Evolutionary conservation across 176 grass and related monocot species (phyloP), one percentile per base, ranked within the genome.

Genomic region (Musa itinerans): DNA sequence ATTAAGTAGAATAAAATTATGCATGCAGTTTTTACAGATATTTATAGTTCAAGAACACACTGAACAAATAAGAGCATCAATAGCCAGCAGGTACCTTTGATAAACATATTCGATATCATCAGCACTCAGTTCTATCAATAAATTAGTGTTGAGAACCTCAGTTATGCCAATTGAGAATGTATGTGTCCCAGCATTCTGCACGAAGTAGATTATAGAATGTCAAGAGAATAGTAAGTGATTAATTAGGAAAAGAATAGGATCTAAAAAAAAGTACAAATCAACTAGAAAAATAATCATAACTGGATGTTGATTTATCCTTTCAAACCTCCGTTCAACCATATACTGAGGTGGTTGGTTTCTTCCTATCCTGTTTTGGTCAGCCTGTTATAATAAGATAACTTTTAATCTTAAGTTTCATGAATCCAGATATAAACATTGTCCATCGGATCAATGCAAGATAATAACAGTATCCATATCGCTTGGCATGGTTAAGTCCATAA

Each of bases 91-190:
- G 26, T 90, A 96, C 93, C 89, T 92, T 73, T 96, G 89, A 77
- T 92, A 96, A 55, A 92, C 77, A 80, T 87, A 96, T 66, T 96
- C 72, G 57, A 96, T 90, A 80, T 92, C 89, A 85, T 92, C 93
- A 74, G 93, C 93, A 88, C 72, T 85, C 50, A 96, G 63, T 74
- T 96, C 93, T 83, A 96, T 66, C 70, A 88, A 78, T 58, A 92
- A 87, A 83, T 97, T 90, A 58, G 86, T 85, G 75, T 82, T 89
- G 59, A 83, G 27, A 68, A 67, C 75, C 79, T 97, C 88, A 65
- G 83, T 87, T 26, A 97, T 75, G 79, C 94, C 94, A 54, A 97
- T 11, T 21, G 94, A 97, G 74, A 97, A 97, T 13, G 83, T 80
- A 68, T 85, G 82, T 58, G 61, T 74, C 81, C 86, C 84, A 75